Base-by-base conservation (phyloP, 768 basidiomycete species). In the Lentinula boryana region DNA sequence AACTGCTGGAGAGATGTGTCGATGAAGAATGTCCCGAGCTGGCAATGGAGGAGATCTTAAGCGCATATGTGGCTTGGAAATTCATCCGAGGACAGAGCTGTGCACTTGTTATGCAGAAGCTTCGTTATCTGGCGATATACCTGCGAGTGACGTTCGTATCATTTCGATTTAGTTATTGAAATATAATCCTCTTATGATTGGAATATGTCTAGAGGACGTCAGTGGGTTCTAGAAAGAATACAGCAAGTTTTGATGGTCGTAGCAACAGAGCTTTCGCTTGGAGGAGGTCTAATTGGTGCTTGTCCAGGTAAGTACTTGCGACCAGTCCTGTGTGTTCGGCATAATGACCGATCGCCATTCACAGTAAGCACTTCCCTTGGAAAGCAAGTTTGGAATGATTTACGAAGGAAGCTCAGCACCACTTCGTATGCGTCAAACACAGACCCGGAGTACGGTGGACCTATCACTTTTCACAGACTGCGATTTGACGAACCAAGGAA, bases 61-160 rank as follows among this genome's bases (percentile, higher is more conserved):
- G 56, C 31, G 56, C 56, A 15, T 57, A 57, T 33, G 44, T 57
- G 36, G 56, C 56, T 31, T 57, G 56, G 56, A 57, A 57, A 31
- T 27, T 57, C 16, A 46, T 46, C 23, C 16, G 56, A 32, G 56
- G 56, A 4, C 56, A 57, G 40, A 57, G 27, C 15, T 57, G 56
- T 27, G n/a, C 23, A 13, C 31, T 57, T 31, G 56, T 57, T 4
- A 15, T 57, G 21, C 41, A 57, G 23, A 57, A 57, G n/a, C 44
- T 57, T 13, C 40, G 56, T 8, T 57, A 57, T 43, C 21, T 57
- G 38, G 15, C 56, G 16, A 44, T 57, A 8, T 57, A 57, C 44
- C 32, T 57, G 21, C 40, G 56, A 21, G 56, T 44, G 15, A 57
- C 56, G 56, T 57, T 13, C 7, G 56, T 57, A 23, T 23, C 18